Evolutionary conservation across 352 stramenopile species (phyloP).

Genomic region (Phytophthora palmivora): DNA sequence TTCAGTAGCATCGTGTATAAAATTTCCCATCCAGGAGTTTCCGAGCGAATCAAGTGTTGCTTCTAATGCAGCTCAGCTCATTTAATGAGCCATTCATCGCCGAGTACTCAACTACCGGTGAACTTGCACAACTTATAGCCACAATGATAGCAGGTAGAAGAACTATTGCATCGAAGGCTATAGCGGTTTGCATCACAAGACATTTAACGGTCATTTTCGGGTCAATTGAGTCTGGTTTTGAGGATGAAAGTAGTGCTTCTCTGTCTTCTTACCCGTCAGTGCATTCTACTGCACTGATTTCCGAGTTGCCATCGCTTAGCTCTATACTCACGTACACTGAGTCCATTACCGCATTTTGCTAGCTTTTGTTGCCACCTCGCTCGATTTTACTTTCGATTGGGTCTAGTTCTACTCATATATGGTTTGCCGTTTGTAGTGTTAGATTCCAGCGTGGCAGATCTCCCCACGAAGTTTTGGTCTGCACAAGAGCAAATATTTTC

Average conservation of each 20-base stretch:
- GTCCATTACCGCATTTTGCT: no score
- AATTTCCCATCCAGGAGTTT: constrained; percentile 21
- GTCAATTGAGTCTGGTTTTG: no score
- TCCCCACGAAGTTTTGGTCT: constrained; percentile 19
- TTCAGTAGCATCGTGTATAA: constrained; percentile 48
- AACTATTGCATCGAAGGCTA: no score
- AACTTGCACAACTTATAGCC: constrained; percentile 13
- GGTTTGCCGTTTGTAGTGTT: neutral
- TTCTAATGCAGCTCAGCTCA: constrained; percentile 32
- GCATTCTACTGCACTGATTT: no score
- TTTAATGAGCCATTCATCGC: constrained; percentile 45
- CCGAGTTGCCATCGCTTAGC: no score
- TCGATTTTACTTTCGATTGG: no score
- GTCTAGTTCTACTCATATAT: constrained; percentile 1
- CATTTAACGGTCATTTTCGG: no score
- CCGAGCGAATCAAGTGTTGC: neutral
- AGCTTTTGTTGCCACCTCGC: no score
- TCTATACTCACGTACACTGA: no score
- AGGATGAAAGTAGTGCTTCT: no score
- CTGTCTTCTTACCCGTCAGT: no score
- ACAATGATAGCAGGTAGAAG: constrained; percentile 2
- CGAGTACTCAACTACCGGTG: constrained; percentile 29
- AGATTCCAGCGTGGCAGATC: constrained; percentile 36
- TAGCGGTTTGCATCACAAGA: no score
- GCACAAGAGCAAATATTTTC: constrained; percentile 18